Evolutionary conservation across 257 asterid species (phyloP), one percentile per base, ranked within the genome.

Genomic region (Fraxinus excelsior): DNA sequence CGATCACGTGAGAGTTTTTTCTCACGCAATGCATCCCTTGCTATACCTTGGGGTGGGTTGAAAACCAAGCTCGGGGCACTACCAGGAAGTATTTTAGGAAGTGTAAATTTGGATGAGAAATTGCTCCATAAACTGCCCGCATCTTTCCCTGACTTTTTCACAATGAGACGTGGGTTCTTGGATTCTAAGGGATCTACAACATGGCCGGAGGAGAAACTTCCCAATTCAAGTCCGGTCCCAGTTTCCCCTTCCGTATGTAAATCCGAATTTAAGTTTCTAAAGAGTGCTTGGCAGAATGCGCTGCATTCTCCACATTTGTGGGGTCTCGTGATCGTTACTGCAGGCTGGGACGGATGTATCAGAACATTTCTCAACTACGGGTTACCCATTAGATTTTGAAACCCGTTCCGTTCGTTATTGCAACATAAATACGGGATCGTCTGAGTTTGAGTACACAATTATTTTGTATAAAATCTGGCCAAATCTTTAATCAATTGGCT

Each of bases 341-440:
- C 95, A n/a, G 97, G 98, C 18, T 90, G 87, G 97, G 98, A 93
- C 72, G 98, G 98, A 16, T 86, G 96, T 80, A 93, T 93, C 68
- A 85, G 93, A 76, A 91, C 98, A 34, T 93, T 91, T 86, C 96
- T 93, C 70, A 93, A 93, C 32, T 86, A 93, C 58, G 97, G 97
- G 56, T 79, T 93, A 81, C 98, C 97, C 11, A 80, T 91, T 7
- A 86, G 90, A 44, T 87, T 91, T 69, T 91, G 91, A 93, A 72
- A 71, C 18, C n/a, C n/a, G n/a, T n/a, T n/a, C n/a, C 3, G 10
- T 18, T 2, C 60, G 29, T 28, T 28, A 1, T 28, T 28, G 29
- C 29, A 28, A 28, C 29, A 28, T 28, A 28, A 28, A 28, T 28
- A 16, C 25, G 5, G 66, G 66, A n/a, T 21, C 25, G 25, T 56